phyloP scores from a whole-genome alignment of 345 rosid species.

The Schrenkiella parvula region DNA sequence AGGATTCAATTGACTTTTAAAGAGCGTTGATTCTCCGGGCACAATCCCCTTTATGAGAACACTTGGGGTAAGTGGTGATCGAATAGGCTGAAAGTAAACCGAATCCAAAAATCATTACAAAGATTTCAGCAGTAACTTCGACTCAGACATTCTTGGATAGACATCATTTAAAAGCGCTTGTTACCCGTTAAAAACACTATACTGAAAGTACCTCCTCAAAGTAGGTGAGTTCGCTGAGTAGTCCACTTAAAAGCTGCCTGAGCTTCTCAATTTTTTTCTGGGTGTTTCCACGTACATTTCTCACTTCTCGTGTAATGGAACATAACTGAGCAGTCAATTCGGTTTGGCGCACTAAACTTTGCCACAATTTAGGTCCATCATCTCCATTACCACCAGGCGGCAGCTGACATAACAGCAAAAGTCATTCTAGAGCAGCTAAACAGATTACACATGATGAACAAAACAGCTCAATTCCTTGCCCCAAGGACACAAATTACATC shows the following conservation, averaged over 20 bases:
- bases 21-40: slow-evolving; percentile 90
- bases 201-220: slow-evolving; percentile 77
- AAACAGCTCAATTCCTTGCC: neutral
- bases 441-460: neutral
- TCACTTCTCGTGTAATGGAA: slow-evolving; percentile 83
- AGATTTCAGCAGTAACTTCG: slow-evolving; percentile 1
- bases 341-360: slow-evolving; percentile 89
- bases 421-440: slow-evolving; percentile 11
- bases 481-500: neutral
- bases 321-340: slow-evolving; percentile 93
- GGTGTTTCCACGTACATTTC: slow-evolving; percentile 96
- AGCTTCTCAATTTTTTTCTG: slow-evolving; percentile 98
- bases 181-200: slow-evolving; percentile 11
- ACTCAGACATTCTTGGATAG: neutral
- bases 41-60: slow-evolving; percentile 83
- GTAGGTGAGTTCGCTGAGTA: slow-evolving; percentile 92
- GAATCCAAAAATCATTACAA: slow-evolving; percentile 15
- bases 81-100: slow-evolving; percentile 65
- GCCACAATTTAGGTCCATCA: slow-evolving; percentile 85
- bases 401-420: slow-evolving; percentile 45
- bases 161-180: slow-evolving; percentile 7
- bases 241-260: slow-evolving; percentile 93
- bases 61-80: slow-evolving; percentile 81
- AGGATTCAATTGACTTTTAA: slow-evolving; percentile 90
- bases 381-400: slow-evolving; percentile 55